phyloP scores from a whole-genome alignment of 306 rosid species.

The Cercis canadensis region DNA sequence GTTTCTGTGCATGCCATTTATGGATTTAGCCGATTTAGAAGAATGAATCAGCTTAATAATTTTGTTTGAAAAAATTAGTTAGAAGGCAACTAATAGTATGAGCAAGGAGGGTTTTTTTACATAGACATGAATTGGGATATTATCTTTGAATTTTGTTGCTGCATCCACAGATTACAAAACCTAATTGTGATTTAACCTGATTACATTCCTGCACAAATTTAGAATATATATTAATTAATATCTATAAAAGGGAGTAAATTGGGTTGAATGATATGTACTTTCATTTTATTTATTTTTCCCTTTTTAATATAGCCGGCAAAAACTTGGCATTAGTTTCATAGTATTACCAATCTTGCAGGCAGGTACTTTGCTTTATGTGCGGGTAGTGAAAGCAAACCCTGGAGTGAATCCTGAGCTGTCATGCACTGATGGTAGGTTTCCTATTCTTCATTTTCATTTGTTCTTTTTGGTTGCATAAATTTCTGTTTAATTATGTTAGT shows the following conservation, averaged over 20 bases:
- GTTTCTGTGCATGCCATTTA: neutral
- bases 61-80: neutral
- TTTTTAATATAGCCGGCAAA: slow-evolving; percentile 10
- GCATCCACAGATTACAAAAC: neutral
- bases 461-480: too few species aligned
- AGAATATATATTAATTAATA: neutral
- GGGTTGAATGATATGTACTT: slow-evolving; percentile 6
- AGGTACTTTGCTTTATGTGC: slow-evolving; percentile 75
- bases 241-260: neutral
- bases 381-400: slow-evolving; percentile 84
- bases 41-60: slow-evolving; percentile 1
- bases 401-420: slow-evolving; percentile 93
- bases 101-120: neutral
- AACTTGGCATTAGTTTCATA: slow-evolving; percentile 3
- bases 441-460: slow-evolving; percentile 1
- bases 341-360: slow-evolving; percentile 50
- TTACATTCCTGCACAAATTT: neutral
- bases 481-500: too few species aligned
- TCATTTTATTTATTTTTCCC: neutral
- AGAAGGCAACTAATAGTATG: neutral
- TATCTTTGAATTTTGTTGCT: slow-evolving; percentile 16
- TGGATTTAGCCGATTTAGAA: slow-evolving; percentile 8
- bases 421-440: slow-evolving; percentile 82
- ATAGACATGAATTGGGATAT: neutral
- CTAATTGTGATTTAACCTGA: slow-evolving; percentile 1